These are phyloP conservation scores for Rhizophora mangle DNA, from an alignment of 345 rosid genomes.

Conservation along the genomic window DNA sequence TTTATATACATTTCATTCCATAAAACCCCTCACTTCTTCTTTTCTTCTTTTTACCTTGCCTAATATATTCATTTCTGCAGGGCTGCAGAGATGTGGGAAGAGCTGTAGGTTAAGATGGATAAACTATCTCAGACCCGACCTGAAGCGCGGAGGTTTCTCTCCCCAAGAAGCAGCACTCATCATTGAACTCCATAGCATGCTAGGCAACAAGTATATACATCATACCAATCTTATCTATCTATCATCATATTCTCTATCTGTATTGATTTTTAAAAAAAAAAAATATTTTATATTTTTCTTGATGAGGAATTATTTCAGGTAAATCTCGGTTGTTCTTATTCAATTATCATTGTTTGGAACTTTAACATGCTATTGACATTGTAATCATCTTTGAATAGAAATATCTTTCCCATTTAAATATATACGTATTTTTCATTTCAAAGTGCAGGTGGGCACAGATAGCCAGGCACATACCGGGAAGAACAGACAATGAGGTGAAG, in stretches of 20 bases:
- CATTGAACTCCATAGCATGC: slow-evolving; percentile 85
- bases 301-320: too few species aligned
- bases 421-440: background rate
- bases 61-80: slow-evolving; percentile 25
- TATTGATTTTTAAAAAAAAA: too few species aligned
- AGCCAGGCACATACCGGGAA: slow-evolving; percentile 31
- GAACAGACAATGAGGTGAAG: slow-evolving; percentile 35
- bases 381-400: too few species aligned
- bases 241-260: background rate
- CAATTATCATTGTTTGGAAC: too few species aligned
- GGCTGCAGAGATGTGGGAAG: slow-evolving; percentile 93
- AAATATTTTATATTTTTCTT: too few species aligned
- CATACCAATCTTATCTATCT: background rate
- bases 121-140: slow-evolving; percentile 83
- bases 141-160: slow-evolving; percentile 96
- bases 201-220: slow-evolving; percentile 70
- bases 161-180: slow-evolving; percentile 88
- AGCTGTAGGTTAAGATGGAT: slow-evolving; percentile 97
- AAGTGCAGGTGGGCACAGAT: slow-evolving; percentile 31
- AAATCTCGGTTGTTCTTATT: too few species aligned
- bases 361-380: too few species aligned
- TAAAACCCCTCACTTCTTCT: background rate
- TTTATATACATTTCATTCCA: background rate
- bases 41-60: background rate
- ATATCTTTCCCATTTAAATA: too few species aligned